Percentiles rank a stretch among this genome's conserved stretches.
Conservation (phyloP, 1,284 basidiomycete species). For the Trichosporon sp. region DNA sequence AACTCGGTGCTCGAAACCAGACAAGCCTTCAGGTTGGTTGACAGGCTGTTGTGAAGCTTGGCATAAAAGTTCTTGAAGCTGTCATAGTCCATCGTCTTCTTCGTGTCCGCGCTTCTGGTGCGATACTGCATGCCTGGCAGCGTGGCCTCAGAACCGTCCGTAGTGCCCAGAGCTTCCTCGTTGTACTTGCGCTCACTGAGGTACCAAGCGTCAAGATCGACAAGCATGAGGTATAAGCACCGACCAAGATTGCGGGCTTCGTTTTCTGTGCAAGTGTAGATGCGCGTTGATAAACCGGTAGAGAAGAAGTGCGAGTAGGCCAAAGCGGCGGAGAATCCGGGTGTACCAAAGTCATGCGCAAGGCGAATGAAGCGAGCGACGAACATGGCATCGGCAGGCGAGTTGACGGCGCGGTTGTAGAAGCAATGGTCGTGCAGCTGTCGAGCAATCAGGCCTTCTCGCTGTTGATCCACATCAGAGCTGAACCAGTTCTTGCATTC, state of each 20-base stretch:
- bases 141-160: slow-evolving; percentile 25
- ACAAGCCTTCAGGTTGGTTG: slow-evolving; percentile 14
- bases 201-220: slow-evolving; percentile 71
- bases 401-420: slow-evolving; percentile 82
- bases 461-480: slow-evolving; percentile 43
- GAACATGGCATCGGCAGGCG: slow-evolving; percentile 93
- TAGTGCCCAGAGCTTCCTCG: slow-evolving; percentile 49
- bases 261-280: slow-evolving; percentile 91
- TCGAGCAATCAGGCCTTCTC: neutral
- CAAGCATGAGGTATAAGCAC: slow-evolving; percentile 72
- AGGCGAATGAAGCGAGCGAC: slow-evolving; percentile 85
- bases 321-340: slow-evolving; percentile 76
- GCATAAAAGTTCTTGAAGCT: slow-evolving; percentile 65
- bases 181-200: slow-evolving; percentile 55
- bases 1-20: slow-evolving; percentile 52
- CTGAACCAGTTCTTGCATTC: slow-evolving; percentile 90
- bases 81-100: slow-evolving; percentile 58
- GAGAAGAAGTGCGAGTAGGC: slow-evolving; percentile 83
- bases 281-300: slow-evolving; percentile 72
- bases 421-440: slow-evolving; percentile 71
- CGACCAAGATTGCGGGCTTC: slow-evolving; percentile 93
- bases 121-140: slow-evolving; percentile 55
- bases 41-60: slow-evolving; percentile 76
- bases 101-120: slow-evolving; percentile 49
- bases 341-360: slow-evolving; percentile 77